Evolutionary conservation across 2,329 filamentous ascomycete genomes (phyloP), one percentile per base, ranked within the genome.

Genomic region (Curvularia verruculosa): DNA sequence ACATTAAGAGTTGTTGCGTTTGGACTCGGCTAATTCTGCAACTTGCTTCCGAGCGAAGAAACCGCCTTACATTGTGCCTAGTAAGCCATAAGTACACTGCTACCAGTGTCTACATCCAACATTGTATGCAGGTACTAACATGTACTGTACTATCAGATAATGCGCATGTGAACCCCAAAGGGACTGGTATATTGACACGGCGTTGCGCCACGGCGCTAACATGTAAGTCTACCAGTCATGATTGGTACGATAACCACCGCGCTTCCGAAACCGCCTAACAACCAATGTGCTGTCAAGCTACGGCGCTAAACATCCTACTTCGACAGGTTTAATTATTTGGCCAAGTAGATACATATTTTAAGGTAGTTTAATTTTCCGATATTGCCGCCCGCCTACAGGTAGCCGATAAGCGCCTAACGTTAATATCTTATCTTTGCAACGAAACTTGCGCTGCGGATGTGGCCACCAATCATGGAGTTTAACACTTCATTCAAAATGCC

Each of bases 141-240:
- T 26, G 19, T 43, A 43, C 10, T 43, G 15, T 44, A 44, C 5
- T 44, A 6, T 8, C 24, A 18, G 6, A 15, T 15, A 44, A 24
- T 19, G 12, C 21, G 10, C 13, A n/a, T 15, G 4, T 18, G 10
- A 26, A 13, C n/a, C n/a, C 15, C 10, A 9, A 2, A 3, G 23
- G 6, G 24, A 26, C 23, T 44, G 23, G 15, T 7, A 15, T 24
- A 29, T 10, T 28, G 41, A 45, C 8, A 19, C 24, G 41, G 7
- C 24, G 29, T 19, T 45, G 41, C 41, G 41, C 41, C 41, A 28
- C 26, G n/a, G 44, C 50, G 41, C 41, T 52, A 46, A 41, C n/a
- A 26, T n/a, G 24, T 29, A 13, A 1, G 10, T 13, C 7, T 18
- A 24, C 34, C 5, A 0, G n/a, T n/a, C 6, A 18, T 40, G 23